These are phyloP conservation scores for Corniculantispora saksenae DNA, from an alignment of 2,329 filamentous ascomycete genomes.

Conservation along the genomic window DNA sequence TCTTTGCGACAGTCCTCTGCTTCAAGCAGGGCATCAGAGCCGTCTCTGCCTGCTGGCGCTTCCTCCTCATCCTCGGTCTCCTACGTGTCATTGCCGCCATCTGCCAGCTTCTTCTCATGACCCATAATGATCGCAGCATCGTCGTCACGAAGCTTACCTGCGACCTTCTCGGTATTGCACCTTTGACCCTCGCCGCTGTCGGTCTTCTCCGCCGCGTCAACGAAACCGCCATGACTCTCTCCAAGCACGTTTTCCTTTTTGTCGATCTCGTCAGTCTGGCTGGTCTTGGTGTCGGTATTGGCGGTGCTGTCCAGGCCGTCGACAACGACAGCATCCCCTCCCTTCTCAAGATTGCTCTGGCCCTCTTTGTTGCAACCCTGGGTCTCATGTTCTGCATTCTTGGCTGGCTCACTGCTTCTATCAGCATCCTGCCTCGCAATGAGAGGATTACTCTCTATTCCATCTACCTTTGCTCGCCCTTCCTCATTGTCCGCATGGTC, in stretches of 20 bases:
- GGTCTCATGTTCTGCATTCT: constrained; percentile 21
- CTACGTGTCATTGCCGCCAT: constrained; percentile 21
- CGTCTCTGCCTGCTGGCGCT: constrained; percentile 22
- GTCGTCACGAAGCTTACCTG: constrained; percentile 22
- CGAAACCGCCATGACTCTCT: constrained; percentile 1
- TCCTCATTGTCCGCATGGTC: constrained; percentile 22
- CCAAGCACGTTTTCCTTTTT: constrained; percentile 7
- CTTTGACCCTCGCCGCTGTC: constrained; percentile 21
- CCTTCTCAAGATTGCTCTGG: constrained; percentile 19
- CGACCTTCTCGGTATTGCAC: constrained; percentile 22
- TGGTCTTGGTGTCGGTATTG: constrained; percentile 21
- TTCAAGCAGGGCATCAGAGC: constrained; percentile 21
- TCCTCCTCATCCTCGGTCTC: constrained; percentile 20
- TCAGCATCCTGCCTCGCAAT: constrained; percentile 5
- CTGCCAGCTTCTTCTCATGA: constrained; percentile 21
- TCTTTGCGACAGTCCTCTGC: constrained; percentile 20
- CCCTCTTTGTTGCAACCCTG: constrained; percentile 20
- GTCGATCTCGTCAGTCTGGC: constrained; percentile 18
- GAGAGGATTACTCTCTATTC: constrained; percentile 20
- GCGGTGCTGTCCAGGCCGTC: constrained; percentile 18
- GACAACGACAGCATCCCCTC: constrained; percentile 15
- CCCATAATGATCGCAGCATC: constrained; percentile 1
- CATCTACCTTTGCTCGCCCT: constrained; percentile 18
- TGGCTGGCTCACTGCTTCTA: constrained; percentile 10
- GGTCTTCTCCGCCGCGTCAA: constrained; percentile 20